Percentiles rank a stretch among this genome's conserved stretches.
Evolutionary conservation across 805 yeast genomes (phyloP).

Genomic region (Brettanomyces anomalus): DNA sequence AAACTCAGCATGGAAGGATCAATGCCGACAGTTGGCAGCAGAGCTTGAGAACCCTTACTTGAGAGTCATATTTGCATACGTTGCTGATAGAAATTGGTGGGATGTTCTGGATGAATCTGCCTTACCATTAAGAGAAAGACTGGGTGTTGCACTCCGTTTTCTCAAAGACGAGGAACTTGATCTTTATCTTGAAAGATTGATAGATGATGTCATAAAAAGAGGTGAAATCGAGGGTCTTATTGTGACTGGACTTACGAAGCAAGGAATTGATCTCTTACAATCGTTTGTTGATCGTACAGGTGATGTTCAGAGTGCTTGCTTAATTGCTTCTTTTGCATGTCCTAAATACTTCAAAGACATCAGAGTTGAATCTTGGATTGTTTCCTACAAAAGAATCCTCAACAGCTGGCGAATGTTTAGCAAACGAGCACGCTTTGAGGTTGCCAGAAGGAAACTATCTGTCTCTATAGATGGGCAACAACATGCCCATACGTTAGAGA

Average conservation of each 20-base stretch:
- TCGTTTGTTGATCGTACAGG: constrained; percentile 80
- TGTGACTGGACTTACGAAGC: constrained; percentile 84
- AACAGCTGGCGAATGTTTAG: constrained; percentile 77
- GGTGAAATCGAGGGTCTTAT: constrained; percentile 92
- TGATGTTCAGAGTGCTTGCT: constrained; percentile 87
- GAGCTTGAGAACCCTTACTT: constrained; percentile 85
- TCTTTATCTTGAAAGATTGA: constrained; percentile 58
- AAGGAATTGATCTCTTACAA: constrained; percentile 73
- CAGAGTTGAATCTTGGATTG: constrained; percentile 73
- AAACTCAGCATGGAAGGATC: constrained; percentile 86
- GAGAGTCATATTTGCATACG: constrained; percentile 85
- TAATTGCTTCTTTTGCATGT: constrained; percentile 70
- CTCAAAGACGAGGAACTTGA: constrained; percentile 72
- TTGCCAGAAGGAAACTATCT: constrained; percentile 59
- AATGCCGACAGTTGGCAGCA: constrained; percentile 80
- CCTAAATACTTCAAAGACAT: constrained; percentile 74
- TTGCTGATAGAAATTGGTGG: constrained; percentile 94
- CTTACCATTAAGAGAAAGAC: constrained; percentile 75
- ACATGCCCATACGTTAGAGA: constrained; percentile 44
- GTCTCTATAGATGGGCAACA: constrained; percentile 38
- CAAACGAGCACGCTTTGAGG: constrained; percentile 80
- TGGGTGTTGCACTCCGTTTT: constrained; percentile 86
- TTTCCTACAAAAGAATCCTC: constrained; percentile 54
- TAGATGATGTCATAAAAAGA: constrained; percentile 57
- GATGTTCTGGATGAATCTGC: constrained; percentile 88